phyloP scores from a whole-genome alignment of 2,329 filamentous ascomycete species.

The Colletotrichum endophyticum region DNA sequence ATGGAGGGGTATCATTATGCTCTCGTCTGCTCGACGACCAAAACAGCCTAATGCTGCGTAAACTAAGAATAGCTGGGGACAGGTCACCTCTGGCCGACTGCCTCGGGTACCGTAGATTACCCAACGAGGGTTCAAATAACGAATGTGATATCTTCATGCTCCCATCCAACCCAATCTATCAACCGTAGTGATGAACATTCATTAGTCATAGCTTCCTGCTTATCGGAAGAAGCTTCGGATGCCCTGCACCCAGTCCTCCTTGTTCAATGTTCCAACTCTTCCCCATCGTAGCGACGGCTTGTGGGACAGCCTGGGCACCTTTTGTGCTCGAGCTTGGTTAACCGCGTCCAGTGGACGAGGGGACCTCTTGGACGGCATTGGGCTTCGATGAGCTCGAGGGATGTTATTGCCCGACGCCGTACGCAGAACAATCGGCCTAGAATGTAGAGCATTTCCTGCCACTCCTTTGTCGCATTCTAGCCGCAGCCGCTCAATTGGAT shows the following conservation, averaged over 20 bases:
- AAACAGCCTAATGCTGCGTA: not conserved
- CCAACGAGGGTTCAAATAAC: not conserved
- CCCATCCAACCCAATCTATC: not conserved
- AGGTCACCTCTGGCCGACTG: not conserved
- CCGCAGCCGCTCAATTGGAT: not conserved
- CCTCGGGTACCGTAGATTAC: not conserved
- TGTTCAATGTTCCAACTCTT: constrained; percentile 39
- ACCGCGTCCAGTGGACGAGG: constrained; percentile 30
- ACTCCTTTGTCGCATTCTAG: not conserved
- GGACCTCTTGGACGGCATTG: constrained; percentile 22
- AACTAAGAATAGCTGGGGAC: not conserved
- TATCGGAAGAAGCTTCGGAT: constrained; percentile 51
- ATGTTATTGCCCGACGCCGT: constrained; percentile 26
- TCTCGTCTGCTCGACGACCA: constrained; percentile 1
- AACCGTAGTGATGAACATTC: not conserved
- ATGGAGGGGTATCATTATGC: constrained; percentile 19
- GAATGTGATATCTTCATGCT: not conserved
- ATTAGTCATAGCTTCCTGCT: not conserved
- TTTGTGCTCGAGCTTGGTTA: constrained; percentile 19
- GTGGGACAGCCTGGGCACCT: constrained; percentile 9
- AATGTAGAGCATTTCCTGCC: not conserved
- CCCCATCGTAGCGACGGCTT: constrained; percentile 41
- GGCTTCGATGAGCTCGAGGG: constrained; percentile 21
- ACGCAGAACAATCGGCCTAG: constrained; percentile 17
- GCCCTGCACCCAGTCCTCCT: constrained; percentile 41